phyloP scores from a whole-genome alignment of 805 yeast species.

The Teunomyces aglyptinius region DNA sequence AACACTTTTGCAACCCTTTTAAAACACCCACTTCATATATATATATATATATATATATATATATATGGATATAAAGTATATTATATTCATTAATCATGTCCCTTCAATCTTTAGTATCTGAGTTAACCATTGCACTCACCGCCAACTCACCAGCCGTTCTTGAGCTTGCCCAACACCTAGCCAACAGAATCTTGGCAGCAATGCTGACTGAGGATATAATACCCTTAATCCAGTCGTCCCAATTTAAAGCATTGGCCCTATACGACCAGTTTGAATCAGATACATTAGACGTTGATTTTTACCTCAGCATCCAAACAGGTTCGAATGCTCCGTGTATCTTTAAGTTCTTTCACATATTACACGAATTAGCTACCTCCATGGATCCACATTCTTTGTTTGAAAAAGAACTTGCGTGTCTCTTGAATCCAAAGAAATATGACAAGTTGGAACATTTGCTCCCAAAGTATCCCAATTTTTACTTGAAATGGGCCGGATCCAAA shows the following conservation, averaged over 20 bases:
- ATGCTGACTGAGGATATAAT: background rate
- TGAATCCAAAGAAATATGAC: background rate
- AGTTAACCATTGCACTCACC: background rate
- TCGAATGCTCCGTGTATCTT: background rate
- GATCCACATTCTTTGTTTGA: background rate
- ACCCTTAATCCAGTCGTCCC: background rate
- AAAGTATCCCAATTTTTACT: background rate
- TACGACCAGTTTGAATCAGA: background rate
- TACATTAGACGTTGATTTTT: background rate
- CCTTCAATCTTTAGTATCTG: background rate
- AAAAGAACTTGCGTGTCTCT: background rate
- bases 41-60: background rate
- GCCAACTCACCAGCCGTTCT: background rate
- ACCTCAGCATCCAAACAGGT: background rate
- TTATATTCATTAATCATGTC: too few species aligned
- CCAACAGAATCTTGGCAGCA: background rate
- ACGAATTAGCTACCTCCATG: background rate
- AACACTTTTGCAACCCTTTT: slow-evolving; percentile 1
- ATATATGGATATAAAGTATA: too few species aligned
- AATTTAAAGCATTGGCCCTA: background rate
- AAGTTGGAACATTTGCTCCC: slow-evolving; percentile 1
- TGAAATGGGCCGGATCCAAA: background rate
- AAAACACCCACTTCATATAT: background rate
- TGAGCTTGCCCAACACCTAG: background rate
- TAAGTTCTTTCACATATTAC: background rate